These are phyloP conservation scores for Sugiyamaella japonica DNA, from an alignment of 1,139 yeast species.

Conservation along the genomic window DNA sequence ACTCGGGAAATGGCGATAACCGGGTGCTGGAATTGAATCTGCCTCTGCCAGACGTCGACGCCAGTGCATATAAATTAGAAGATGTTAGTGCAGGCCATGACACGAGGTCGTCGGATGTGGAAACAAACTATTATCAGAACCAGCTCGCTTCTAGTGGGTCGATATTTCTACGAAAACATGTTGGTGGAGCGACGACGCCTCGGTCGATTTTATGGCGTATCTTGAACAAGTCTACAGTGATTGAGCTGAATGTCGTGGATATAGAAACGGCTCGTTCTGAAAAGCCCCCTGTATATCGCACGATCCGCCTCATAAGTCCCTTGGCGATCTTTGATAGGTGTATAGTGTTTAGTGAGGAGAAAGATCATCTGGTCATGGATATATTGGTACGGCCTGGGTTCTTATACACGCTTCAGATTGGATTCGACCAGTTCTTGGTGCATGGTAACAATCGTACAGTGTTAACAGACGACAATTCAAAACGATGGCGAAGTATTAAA, in stretches of 20 bases:
- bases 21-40: conserved; percentile 12
- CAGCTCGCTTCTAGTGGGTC: conserved; percentile 32
- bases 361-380: conserved; percentile 30
- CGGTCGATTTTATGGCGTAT: conserved; percentile 31
- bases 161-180: conserved; percentile 19
- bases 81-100: not conserved
- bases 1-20: not conserved
- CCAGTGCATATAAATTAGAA: not conserved
- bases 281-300: conserved; percentile 20
- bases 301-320: conserved; percentile 30
- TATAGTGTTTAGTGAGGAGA: conserved; percentile 29
- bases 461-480: conserved; percentile 24
- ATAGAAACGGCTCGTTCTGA: conserved; percentile 11
- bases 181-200: conserved; percentile 13
- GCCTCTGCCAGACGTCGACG: conserved; percentile 24
- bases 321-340: conserved; percentile 29
- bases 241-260: conserved; percentile 33
- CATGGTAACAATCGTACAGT: conserved; percentile 13
- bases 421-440: conserved; percentile 24
- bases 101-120: conserved; percentile 23
- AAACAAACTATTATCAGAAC: conserved; percentile 28
- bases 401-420: conserved; percentile 32
- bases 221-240: conserved; percentile 23
- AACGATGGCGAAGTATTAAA: conserved; percentile 35
- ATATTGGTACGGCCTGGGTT: conserved; percentile 33